Percentiles rank a stretch among this genome's conserved stretches.
Evolutionary conservation across 2,329 filamentous ascomycete genomes (phyloP).

Genomic region (Fusarium pseudograminearum): DNA sequence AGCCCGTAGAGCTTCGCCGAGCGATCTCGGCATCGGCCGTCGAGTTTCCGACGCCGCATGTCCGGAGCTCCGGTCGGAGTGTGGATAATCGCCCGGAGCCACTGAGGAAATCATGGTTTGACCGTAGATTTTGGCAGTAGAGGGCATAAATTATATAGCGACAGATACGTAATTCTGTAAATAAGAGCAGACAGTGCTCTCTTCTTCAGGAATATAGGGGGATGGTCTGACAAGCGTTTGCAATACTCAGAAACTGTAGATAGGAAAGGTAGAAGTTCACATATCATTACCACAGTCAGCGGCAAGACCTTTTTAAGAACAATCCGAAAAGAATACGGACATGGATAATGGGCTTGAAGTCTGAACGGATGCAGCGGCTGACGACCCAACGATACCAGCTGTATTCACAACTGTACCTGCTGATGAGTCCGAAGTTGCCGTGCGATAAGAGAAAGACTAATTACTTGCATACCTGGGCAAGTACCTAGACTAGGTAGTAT

Average conservation of each 20-base stretch:
- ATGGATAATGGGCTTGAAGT: conserved; percentile 17
- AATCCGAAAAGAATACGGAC: conserved; percentile 8
- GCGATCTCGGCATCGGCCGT: conserved; percentile 40
- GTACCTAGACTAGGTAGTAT: not conserved
- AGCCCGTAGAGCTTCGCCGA: conserved; percentile 47
- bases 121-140: not conserved
- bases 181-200: not conserved
- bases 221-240: not conserved
- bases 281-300: not conserved
- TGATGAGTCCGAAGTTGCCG: conserved; percentile 40
- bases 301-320: conserved; percentile 24
- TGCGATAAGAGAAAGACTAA: conserved; percentile 6
- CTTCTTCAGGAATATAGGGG: not conserved
- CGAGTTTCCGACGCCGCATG: conserved; percentile 12
- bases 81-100: conserved; percentile 13
- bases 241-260: not conserved
- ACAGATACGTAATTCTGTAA: not conserved
- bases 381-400: conserved; percentile 27
- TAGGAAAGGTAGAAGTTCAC: not conserved
- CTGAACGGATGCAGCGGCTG: conserved; percentile 39
- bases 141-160: not conserved
- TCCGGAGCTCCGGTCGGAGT: conserved; percentile 24
- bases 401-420: conserved; percentile 15
- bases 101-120: conserved; percentile 28
- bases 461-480: not conserved